phyloP scores from a whole-genome alignment of 306 rosid genomes.

The Lotus japonicus region DNA sequence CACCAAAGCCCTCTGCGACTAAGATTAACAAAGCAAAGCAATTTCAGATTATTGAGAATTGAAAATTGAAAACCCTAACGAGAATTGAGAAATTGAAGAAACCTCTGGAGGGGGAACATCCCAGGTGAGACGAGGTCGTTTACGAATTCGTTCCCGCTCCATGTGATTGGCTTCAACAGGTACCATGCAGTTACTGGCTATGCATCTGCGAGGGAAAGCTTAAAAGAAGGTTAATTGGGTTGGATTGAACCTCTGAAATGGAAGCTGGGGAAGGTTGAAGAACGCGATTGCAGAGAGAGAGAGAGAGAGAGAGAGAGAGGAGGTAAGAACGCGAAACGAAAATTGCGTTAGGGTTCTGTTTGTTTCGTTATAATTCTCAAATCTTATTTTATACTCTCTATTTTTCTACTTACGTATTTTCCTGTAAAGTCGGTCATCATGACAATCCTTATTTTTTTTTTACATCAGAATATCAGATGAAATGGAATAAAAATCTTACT shows the following conservation, averaged over 20 bases:
- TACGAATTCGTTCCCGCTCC: conserved; percentile 63
- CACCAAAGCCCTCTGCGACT: conserved; percentile 48
- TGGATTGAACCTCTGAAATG: neutral
- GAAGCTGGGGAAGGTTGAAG: neutral
- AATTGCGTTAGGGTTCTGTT: conserved; percentile 1
- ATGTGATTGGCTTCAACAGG: conserved; percentile 34
- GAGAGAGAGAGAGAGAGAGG: too few species aligned
- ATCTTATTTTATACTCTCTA: too few species aligned
- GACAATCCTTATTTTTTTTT: too few species aligned
- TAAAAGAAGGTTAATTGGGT: neutral
- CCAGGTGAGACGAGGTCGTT: conserved; percentile 82
- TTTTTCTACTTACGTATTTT: too few species aligned
- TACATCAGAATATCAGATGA: too few species aligned
- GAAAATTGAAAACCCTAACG: conserved; percentile 28
- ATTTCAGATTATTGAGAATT: too few species aligned
- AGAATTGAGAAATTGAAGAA: conserved; percentile 17
- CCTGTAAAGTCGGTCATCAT: too few species aligned
- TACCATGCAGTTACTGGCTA: conserved; percentile 10
- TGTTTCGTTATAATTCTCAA: neutral
- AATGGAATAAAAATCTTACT: too few species aligned
- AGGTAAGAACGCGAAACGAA: neutral
- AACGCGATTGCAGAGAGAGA: neutral
- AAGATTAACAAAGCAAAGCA: neutral
- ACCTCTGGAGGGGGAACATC: conserved; percentile 78
- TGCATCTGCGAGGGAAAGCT: neutral